Evolutionary conservation across 2,329 filamentous ascomycete species (phyloP).

Genomic region (Colletotrichum orbiculare): DNA sequence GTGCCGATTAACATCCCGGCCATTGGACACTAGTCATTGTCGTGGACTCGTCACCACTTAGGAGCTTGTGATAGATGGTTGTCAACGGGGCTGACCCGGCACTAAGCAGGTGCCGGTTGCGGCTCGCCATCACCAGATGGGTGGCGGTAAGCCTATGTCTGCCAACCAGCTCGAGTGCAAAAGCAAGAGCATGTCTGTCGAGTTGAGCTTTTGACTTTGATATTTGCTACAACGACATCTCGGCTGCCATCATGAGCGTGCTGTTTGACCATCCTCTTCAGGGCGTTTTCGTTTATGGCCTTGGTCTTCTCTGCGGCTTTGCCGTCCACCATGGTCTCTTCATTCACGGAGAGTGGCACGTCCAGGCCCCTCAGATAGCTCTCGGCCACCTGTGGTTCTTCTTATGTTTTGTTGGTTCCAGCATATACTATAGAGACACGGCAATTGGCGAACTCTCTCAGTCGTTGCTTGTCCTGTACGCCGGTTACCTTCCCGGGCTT

Average conservation of each 20-base stretch:
- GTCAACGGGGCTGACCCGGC: constrained; percentile 7
- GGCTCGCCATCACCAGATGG: too few species aligned
- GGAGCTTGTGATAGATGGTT: neutral
- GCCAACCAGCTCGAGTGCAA: constrained; percentile 3
- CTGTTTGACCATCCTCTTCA: constrained; percentile 3
- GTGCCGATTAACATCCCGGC: constrained; percentile 19
- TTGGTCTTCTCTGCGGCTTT: constrained; percentile 31
- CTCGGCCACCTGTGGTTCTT: constrained; percentile 33
- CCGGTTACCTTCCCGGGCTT: constrained; percentile 35
- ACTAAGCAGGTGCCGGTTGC: neutral
- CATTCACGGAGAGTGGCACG: constrained; percentile 42
- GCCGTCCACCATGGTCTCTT: constrained; percentile 37
- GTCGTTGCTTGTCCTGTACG: constrained; percentile 18
- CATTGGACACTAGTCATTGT: constrained; percentile 28
- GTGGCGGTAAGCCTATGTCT: too few species aligned
- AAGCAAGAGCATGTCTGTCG: constrained; percentile 12
- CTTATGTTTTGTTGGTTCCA: constrained; percentile 22
- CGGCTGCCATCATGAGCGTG: constrained; percentile 21
- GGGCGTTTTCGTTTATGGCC: constrained; percentile 10
- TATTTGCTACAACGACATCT: constrained; percentile 11
- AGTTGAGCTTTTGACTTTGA: neutral
- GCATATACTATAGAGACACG: constrained; percentile 20
- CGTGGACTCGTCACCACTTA: constrained; percentile 9
- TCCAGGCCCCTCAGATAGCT: constrained; percentile 39
- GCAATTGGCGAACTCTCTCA: constrained; percentile 17